Conservation (phyloP, 306 rosid species). For the Inga oerstediana region DNA sequence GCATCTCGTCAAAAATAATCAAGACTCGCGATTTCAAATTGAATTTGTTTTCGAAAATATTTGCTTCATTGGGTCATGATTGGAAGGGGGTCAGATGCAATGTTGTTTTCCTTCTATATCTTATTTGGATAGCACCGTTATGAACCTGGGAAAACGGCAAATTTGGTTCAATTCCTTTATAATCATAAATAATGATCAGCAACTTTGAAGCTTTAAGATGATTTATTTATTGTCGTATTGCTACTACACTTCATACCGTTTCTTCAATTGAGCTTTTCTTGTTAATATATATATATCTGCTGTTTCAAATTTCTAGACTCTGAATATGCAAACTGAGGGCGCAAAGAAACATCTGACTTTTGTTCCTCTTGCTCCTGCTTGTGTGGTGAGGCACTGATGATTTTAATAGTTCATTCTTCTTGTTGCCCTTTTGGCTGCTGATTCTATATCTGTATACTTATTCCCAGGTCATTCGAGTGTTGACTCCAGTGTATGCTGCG, state of each 20-base stretch:
- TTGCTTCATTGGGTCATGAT: not conserved
- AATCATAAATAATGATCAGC: not conserved
- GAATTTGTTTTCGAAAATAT: slow-evolving; percentile 9
- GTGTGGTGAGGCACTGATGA: slow-evolving; percentile 77
- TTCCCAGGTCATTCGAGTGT: slow-evolving; percentile 86
- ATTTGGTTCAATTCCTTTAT: slow-evolving; percentile 19
- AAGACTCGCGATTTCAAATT: slow-evolving; percentile 1
- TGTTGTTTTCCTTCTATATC: not conserved
- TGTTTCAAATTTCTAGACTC: slow-evolving; percentile 56
- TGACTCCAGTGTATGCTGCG: slow-evolving; percentile 89
- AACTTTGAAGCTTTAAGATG: slow-evolving; percentile 4
- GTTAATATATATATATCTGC: slow-evolving; percentile 32
- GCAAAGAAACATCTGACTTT: slow-evolving; percentile 83
- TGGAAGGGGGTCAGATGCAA: not conserved
- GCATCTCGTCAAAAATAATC: slow-evolving; percentile 17
- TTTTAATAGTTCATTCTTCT: slow-evolving; percentile 6
- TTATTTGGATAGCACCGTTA: not conserved
- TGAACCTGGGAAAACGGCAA: not conserved
- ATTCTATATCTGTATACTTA: slow-evolving; percentile 16
- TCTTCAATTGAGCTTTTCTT: slow-evolving; percentile 13
- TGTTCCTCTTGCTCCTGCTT: slow-evolving; percentile 95
- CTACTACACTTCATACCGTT: not conserved
- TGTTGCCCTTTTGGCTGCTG: slow-evolving; percentile 14
- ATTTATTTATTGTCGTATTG: slow-evolving; percentile 4
- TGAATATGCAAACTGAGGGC: slow-evolving; percentile 68